Evolutionary conservation across 805 yeast genomes (phyloP), one percentile per base, ranked within the genome.

Genomic region (Limtongia smithiae): DNA sequence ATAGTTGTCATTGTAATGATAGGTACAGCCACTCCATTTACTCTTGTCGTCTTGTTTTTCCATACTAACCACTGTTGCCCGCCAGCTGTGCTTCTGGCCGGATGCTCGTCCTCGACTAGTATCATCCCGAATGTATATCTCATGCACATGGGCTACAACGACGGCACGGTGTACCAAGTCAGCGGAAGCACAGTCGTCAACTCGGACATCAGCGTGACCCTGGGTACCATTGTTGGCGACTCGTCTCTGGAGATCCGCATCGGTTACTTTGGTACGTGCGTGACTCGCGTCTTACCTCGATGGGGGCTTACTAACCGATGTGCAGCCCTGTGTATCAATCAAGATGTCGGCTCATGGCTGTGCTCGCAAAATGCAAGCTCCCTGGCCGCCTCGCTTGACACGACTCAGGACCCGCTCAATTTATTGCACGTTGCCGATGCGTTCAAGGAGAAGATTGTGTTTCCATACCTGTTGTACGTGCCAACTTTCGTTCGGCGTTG

Each of bases 71-170:
- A n/a, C 11, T 22, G 24, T n/a, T 15, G 22, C n/a, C n/a, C n/a
- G n/a, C n/a, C 37, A 50, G 57, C 57, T 1, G 44, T 54, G 31
- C 21, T 54, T 5, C 42, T 54, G 15, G 52, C 56, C 11, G 58
- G 55, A 34, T 54, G 58, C 33, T 50, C 55, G 5, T 35, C 57
- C 4, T 39, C 58, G 2, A 20, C 46, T 2, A 34, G 51, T 18
- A 32, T 43, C 11, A 34, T 54, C 32, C 44, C 51, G 12, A 43
- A 38, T 11, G 51, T 54, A 18, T 54, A 46, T 25, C 49, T 54
- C 15, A 37, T 50, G 9, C 42, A 40, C 9, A 28, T 51, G n/a
- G 58, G 51, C 17, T 54, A 54, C 37, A 51, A 54, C 37, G 51
- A 18, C 37, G 58, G 58, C 11, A 41, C 40, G 4, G 47, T 54